Conservation (phyloP, 2,329 filamentous ascomycete genomes). For the Gliomastix tumulicola region DNA sequence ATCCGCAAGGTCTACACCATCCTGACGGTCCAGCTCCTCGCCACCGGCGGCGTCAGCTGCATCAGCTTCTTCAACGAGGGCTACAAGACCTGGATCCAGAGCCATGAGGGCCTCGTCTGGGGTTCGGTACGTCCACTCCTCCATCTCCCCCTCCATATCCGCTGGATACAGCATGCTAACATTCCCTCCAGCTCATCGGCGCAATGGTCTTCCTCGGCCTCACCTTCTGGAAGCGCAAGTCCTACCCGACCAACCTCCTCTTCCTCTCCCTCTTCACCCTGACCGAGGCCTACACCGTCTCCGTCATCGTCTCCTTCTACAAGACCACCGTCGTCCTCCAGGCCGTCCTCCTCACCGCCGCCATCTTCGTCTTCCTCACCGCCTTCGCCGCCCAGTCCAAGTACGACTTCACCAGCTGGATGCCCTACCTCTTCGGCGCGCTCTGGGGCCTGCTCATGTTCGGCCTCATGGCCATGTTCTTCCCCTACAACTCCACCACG, state of each 20-base stretch:
- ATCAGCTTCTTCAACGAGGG: slow-evolving; percentile 75
- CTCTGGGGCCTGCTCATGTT: slow-evolving; percentile 90
- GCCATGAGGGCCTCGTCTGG: slow-evolving; percentile 78
- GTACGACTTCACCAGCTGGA: slow-evolving; percentile 97
- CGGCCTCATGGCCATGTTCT: slow-evolving; percentile 86
- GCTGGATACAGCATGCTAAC: background rate
- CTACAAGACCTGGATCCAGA: slow-evolving; percentile 85
- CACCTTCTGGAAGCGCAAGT: slow-evolving; percentile 94
- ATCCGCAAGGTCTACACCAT: slow-evolving; percentile 97
- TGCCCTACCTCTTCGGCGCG: slow-evolving; percentile 86
- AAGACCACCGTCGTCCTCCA: slow-evolving; percentile 77
- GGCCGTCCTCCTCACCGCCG: slow-evolving; percentile 80
- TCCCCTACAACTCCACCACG: slow-evolving; percentile 72
- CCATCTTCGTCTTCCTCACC: slow-evolving; percentile 72
- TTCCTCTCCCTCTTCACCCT: slow-evolving; percentile 89
- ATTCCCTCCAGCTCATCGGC: slow-evolving; percentile 55
- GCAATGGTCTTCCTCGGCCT: slow-evolving; percentile 78
- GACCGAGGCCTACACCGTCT: slow-evolving; percentile 89
- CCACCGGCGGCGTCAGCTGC: slow-evolving; percentile 72
- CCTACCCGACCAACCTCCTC: slow-evolving; percentile 87
- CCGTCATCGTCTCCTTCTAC: slow-evolving; percentile 89
- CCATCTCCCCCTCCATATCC: background rate
- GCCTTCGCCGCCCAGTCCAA: slow-evolving; percentile 94
- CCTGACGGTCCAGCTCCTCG: slow-evolving; percentile 86
- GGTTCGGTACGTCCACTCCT: slow-evolving; percentile 50